Base-by-base conservation (phyloP, 371 early-diverging fungal species). In the Cokeromyces recurvatus region DNA sequence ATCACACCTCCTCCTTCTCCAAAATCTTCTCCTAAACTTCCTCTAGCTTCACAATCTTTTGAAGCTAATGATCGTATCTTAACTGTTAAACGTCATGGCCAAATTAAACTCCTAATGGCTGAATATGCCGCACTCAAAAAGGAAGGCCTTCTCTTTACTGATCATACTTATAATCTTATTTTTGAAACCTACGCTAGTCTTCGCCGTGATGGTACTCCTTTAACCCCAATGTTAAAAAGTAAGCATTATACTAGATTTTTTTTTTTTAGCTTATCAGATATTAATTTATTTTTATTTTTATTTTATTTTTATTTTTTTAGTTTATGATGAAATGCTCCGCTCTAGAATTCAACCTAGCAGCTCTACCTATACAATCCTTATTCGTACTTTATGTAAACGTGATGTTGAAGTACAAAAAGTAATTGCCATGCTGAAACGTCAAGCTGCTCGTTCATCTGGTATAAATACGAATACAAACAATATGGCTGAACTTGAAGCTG, bases 321-420 rank as follows among this genome's bases (percentile, higher is more conserved):
- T 76, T 29, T 75, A 67, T 48, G 47, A 73, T 16, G 72, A 75
- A 35, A 78, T 78, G 78, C 19, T 62, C 39, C 55, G 51, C 35
- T 43, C 59, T 37, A 50, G 51, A 11, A 57, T 73, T 36, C 55
- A 46, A 21, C 78, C 76, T 12, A 62, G 58, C n/a, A 44, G 50
- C 34, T 67, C 56, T 36, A 75, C 76, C 21, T 71, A 69, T 42
- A 43, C 62, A n/a, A 38, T 75, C 2, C 38, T 75, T 8, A 63
- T 78, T 23, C 67, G 66, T 17, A 54, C 60, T 2, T 44, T 78
- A 12, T 75, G 71, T 37, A 66, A 65, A 37, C 71, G 76, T 40
- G 78, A 75, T 46, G 63, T 65, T 2, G 78, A 78, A 46, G 72
- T 78, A 2, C 73, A 68, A 62, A 71, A 73, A 23, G 65, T 62